Evolutionary conservation across 768 basidiomycete species (phyloP).

Genomic region (Mycena sanguinolenta): DNA sequence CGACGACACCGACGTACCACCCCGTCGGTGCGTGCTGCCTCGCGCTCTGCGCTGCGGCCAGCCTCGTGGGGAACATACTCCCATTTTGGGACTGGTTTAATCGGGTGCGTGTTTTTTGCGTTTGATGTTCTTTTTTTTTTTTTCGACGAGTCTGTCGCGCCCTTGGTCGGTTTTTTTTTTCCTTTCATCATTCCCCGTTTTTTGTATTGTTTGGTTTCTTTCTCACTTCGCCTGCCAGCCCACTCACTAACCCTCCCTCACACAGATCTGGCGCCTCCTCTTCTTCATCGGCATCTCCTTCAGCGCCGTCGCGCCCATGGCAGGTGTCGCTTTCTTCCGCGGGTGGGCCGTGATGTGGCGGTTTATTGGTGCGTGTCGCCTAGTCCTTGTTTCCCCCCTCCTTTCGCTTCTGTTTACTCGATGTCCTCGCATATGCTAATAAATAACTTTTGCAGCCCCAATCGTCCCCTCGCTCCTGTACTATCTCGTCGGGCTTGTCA

Average conservation of each 20-base stretch:
- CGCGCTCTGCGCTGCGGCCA: constrained; percentile 75
- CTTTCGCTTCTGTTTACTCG: too few relatives aligned
- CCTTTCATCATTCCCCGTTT: too few relatives aligned
- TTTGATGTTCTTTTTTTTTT: too few relatives aligned
- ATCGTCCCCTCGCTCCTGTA: constrained; percentile 77
- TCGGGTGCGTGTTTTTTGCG: constrained; percentile 33
- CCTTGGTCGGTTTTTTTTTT: too few relatives aligned
- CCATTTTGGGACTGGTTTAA: constrained; percentile 96
- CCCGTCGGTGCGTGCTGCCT: constrained; percentile 71
- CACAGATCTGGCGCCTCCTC: constrained; percentile 76
- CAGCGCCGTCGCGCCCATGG: constrained; percentile 78
- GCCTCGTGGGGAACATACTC: constrained; percentile 81
- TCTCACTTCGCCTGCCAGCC: too few relatives aligned
- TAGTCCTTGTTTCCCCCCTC: not conserved
- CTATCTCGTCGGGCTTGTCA: constrained; percentile 81
- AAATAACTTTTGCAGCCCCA: constrained; percentile 68
- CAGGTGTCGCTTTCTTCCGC: constrained; percentile 70
- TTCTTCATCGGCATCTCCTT: constrained; percentile 87
- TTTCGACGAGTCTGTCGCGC: too few relatives aligned
- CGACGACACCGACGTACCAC: constrained; percentile 26
- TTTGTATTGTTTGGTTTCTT: too few relatives aligned
- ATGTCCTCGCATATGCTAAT: too few relatives aligned
- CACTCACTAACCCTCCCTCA: not conserved
- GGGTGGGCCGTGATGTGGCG: constrained; percentile 60
- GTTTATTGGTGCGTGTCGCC: constrained; percentile 68